Conservation (phyloP, 2,329 filamentous ascomycete genomes). For the Purpureocillium lavendulum region DNA sequence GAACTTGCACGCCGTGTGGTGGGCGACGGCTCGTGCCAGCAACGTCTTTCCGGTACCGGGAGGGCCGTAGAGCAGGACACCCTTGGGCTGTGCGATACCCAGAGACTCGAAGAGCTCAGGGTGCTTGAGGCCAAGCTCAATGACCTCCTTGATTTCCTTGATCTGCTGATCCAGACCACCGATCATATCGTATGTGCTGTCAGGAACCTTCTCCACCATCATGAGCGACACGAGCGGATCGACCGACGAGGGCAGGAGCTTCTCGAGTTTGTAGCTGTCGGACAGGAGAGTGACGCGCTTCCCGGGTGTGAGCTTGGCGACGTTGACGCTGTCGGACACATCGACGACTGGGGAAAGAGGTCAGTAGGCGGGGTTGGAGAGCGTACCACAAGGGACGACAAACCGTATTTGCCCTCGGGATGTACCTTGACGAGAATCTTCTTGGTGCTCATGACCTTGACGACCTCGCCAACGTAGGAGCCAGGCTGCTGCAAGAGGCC, state of each 20-base stretch:
- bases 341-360: slow-evolving; percentile 67
- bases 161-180: slow-evolving; percentile 97
- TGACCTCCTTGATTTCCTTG: slow-evolving; percentile 99
- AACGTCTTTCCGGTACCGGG: slow-evolving; percentile 97
- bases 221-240: slow-evolving; percentile 98
- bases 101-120: slow-evolving; percentile 98
- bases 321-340: slow-evolving; percentile 87
- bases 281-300: slow-evolving; percentile 96
- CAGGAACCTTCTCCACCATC: slow-evolving; percentile 99
- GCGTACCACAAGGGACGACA: slow-evolving; percentile 21
- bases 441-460: slow-evolving; percentile 99
- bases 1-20: slow-evolving; percentile 99
- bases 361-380: too few relatives aligned
- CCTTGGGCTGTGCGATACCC: slow-evolving; percentile 96
- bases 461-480: slow-evolving; percentile 98
- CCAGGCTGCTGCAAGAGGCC: slow-evolving; percentile 94
- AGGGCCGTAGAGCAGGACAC: slow-evolving; percentile 90
- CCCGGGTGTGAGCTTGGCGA: slow-evolving; percentile 89
- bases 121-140: slow-evolving; percentile 96
- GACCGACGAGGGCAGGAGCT: slow-evolving; percentile 95
- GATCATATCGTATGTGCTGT: slow-evolving; percentile 99
- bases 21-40: slow-evolving; percentile 87
- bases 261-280: slow-evolving; percentile 97
- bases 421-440: slow-evolving; percentile 99
- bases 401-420: slow-evolving; percentile 99